A percentile compares a stretch with the other conserved stretches of the same genome.
These are phyloP conservation scores for Astrothelium subdiscretum DNA, from an alignment of 495 filamentous ascomycete species.

Conservation along the genomic window DNA sequence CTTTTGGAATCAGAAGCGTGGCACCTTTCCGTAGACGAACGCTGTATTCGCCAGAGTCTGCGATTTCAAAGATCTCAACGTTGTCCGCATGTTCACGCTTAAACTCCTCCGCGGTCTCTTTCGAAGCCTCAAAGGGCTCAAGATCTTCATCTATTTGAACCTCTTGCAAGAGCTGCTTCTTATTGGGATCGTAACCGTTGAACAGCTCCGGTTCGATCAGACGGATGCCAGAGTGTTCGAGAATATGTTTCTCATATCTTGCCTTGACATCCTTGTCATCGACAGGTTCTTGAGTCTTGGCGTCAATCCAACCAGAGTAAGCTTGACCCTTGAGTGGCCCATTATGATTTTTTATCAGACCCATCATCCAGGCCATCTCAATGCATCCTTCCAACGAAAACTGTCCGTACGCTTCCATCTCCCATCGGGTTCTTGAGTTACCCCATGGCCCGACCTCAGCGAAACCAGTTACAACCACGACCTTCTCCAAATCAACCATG, in stretches of 20 bases:
- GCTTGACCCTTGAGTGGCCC: constrained; percentile 94
- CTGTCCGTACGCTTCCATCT: constrained; percentile 94
- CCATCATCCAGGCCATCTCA: constrained; percentile 99
- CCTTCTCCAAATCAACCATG: constrained; percentile 97
- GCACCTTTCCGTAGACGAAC: constrained; percentile 93
- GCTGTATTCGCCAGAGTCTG: constrained; percentile 88
- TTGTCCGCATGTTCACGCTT: constrained; percentile 93
- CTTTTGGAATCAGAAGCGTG: constrained; percentile 88
- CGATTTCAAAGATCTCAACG: constrained; percentile 90
- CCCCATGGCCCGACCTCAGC: constrained; percentile 96
- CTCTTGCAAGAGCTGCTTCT: constrained; percentile 97
- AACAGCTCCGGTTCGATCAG: constrained; percentile 96
- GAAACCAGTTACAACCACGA: constrained; percentile 95
- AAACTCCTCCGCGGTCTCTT: constrained; percentile 96
- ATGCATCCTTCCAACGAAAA: constrained; percentile 97
- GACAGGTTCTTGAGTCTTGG: constrained; percentile 85
- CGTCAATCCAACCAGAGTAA: constrained; percentile 96
- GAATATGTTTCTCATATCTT: constrained; percentile 92
- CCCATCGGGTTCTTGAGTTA: constrained; percentile 94
- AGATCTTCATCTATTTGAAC: constrained; percentile 93
- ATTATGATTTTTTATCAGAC: constrained; percentile 96
- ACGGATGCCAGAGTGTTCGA: constrained; percentile 95
- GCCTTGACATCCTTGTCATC: constrained; percentile 95
- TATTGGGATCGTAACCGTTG: constrained; percentile 92
- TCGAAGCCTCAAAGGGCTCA: constrained; percentile 92